Base-by-base conservation (phyloP, 768 basidiomycete species). In the Naganishia onofrii region DNA sequence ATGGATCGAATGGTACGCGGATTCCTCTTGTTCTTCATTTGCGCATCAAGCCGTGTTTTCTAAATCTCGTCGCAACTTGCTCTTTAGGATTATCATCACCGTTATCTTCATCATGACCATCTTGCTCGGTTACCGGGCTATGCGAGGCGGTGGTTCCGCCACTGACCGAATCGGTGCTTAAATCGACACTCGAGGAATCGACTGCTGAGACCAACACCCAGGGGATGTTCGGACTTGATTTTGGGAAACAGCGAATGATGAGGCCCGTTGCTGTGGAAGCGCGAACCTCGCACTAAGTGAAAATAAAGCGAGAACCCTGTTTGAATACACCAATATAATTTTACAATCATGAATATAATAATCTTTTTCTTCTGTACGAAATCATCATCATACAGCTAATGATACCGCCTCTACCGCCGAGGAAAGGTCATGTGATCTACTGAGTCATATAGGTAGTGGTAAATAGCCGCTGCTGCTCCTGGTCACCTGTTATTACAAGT, bases 1-100 rank as follows among this genome's bases (percentile, higher is more conserved):
- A 21, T 81, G 80, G 80, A 79, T 81, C 71, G 73, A 76, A 63
- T 77, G 71, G 72, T 71, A 36, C 54, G 67, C 42, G 8, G 1
- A 13, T 5, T 3, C 21, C 13, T 23, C 31, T 0, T 29, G 26
- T 23, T 52, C 34, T 9, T 10, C 46, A 4, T 36, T 12, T 36
- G 34, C 12, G 6, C 34, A 5, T 4, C 6, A 36, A 36, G 6
- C 34, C 34, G 6, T 36, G 34, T 12, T 12, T 12, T 36, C 6
- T 4, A 36, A 36, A 12, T 12, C 6, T 57, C 36, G 21, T 57
- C 36, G 2, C 19, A 28, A 28, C 15, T 32, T 26, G 21, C 28
- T 38, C 54, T 26, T 7, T 48, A 66, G 68, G 71, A 81, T 81
- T 73, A 55, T 80, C 70, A 73, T 81, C 68, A 74, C 76, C 53